Conservation (phyloP, 192 early-diverging fungal species). For the Polychytrium aggregatum region DNA sequence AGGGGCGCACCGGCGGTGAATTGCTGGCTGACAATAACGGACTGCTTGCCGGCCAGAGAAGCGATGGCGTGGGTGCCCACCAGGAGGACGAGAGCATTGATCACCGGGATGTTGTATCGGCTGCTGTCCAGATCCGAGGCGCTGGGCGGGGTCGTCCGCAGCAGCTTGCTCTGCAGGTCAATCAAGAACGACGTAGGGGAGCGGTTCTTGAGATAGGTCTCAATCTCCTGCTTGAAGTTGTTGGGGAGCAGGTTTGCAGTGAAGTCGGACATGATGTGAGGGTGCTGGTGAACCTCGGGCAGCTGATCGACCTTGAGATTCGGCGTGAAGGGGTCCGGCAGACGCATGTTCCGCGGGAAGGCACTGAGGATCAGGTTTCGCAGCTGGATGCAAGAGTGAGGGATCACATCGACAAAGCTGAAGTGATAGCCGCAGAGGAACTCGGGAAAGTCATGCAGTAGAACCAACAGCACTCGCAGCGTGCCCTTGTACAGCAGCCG, state of each 20-base stretch:
- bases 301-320: conserved; percentile 86
- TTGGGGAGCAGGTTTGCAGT: conserved; percentile 42
- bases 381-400: conserved; percentile 81
- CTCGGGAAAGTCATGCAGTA: conserved; percentile 96
- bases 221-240: conserved; percentile 63
- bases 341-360: conserved; percentile 85
- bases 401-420: conserved; percentile 85
- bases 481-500: conserved; percentile 82
- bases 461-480: conserved; percentile 77
- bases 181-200: conserved; percentile 44
- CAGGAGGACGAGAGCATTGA: conserved; percentile 83
- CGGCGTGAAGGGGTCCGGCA: conserved; percentile 94
- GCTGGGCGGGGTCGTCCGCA: conserved; percentile 10
- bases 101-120: conserved; percentile 66
- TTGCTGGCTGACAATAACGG: conserved; percentile 17
- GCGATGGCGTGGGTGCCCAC: conserved; percentile 70
- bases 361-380: conserved; percentile 95
- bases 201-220: conserved; percentile 56
- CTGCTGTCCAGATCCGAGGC: conserved; percentile 16
- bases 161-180: conserved; percentile 40
- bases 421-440: conserved; percentile 90
- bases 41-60: conserved; percentile 19
- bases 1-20: conserved; percentile 58
- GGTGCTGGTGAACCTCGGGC: conserved; percentile 78
- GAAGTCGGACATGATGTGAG: conserved; percentile 81